Base-by-base conservation (phyloP, 106 monocot species). In the Hemerocallis citrina region DNA sequence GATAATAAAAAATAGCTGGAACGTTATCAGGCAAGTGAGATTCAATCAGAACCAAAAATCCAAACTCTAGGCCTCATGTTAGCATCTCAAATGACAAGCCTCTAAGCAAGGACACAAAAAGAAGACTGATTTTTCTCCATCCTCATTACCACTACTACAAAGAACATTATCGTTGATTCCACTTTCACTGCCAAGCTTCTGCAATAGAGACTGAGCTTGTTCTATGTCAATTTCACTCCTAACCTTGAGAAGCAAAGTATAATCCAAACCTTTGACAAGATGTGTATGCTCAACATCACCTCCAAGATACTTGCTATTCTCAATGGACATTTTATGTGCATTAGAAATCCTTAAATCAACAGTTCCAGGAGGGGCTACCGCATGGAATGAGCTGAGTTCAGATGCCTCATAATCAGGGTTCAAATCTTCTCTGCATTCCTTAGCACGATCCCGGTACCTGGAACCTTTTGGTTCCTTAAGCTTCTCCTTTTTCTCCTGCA, bases 271-370 rank as follows among this genome's bases (percentile, higher is more conserved):
- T 70, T 96, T 96, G 51, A 96, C 96, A 72, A 96, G 72, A 72
- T 96, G 95, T 30, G 96, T 96, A 51, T 96, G 96, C 51, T 96
- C 96, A 40, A 96, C 66, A 68, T 96, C 96, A 55, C 96, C 96
- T 96, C 96, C 96, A 73, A 96, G 96, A 64, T 96, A 96, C 70
- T 96, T 96, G 91, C 96, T 96, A 61, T 96, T 90, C 78, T 96
- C 96, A 57, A 96, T 96, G 39, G 96, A 90, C 77, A 96, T 76
- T 63, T 90, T 91, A n/a, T 81, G 86, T 35, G 81, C 81, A 71
- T 96, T 87, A 47, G 87, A 76, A 21, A 52, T 52, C 81, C 96
- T 86, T 29, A 91, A 69, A 62, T 84, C 91, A 66, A 73, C 81
- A 64, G 78, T 64, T 32, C 96, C 96, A 33, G 96, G 96, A 71